phyloP scores from a whole-genome alignment of 2,329 filamentous ascomycete species.

The Aulographum hederae region DNA sequence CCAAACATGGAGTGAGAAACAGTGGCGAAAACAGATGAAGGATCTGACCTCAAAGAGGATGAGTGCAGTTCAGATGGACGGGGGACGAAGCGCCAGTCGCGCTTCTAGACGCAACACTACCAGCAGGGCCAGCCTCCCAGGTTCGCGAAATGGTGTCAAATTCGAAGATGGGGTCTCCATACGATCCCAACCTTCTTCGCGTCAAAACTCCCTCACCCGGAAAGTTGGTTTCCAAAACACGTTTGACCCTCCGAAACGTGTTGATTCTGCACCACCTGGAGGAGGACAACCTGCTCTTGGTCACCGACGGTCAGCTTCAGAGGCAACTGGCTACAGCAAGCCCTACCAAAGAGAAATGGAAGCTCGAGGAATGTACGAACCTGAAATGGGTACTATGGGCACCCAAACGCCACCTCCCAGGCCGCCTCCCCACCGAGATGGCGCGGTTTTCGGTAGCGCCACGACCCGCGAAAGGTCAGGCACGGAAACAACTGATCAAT shows the following conservation, averaged over 20 bases:
- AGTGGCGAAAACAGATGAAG: conserved; percentile 82
- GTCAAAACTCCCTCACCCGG: conserved; percentile 23
- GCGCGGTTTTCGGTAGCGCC: background rate
- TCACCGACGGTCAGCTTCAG: conserved; percentile 10
- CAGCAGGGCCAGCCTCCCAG: conserved; percentile 20
- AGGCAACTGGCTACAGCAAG: conserved; percentile 4
- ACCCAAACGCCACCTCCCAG: conserved; percentile 3
- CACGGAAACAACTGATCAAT: background rate
- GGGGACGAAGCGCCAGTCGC: conserved; percentile 16
- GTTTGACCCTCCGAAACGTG: conserved; percentile 13
- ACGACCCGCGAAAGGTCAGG: background rate
- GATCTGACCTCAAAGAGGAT: conserved; percentile 70
- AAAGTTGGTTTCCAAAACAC: conserved; percentile 18
- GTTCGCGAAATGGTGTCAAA: conserved; percentile 16
- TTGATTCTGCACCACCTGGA: conserved; percentile 32
- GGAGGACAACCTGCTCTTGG: conserved; percentile 2
- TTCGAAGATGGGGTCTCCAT: conserved; percentile 27
- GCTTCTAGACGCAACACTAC: conserved; percentile 24
- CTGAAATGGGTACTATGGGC: too few species aligned
- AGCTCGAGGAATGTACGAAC: too few species aligned
- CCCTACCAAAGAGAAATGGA: too few species aligned
- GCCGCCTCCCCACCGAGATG: conserved; percentile 4
- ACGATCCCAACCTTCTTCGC: too few species aligned
- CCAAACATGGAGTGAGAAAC: conserved; percentile 59
- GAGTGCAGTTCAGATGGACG: conserved; percentile 20